A percentile compares a stretch with the other conserved stretches of the same genome.
Conservation (phyloP, 2,329 filamentous ascomycete genomes). For the Colletotrichum filicis region DNA sequence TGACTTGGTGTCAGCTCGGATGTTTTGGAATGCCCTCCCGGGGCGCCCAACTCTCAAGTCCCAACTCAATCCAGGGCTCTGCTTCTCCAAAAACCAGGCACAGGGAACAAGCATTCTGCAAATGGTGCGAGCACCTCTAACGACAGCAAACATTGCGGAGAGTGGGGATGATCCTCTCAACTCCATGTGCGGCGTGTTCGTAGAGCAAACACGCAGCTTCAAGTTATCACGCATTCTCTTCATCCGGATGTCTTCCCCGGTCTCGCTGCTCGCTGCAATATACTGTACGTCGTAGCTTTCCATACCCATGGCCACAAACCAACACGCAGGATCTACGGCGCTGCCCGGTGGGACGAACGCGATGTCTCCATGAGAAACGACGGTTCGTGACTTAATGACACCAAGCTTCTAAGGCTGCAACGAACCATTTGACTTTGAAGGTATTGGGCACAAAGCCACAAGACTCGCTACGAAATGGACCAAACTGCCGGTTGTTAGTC, state of each 20-base stretch:
- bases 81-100: constrained; percentile 23
- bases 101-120: constrained; percentile 25
- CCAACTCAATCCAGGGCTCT: constrained; percentile 14
- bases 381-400: neutral
- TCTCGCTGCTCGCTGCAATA: neutral
- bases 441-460: neutral
- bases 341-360: neutral
- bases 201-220: constrained; percentile 11
- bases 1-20: constrained; percentile 9
- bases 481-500: neutral
- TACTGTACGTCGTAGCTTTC: neutral
- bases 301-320: neutral
- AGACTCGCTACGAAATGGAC: neutral
- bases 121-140: neutral
- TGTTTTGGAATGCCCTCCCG: constrained; percentile 16
- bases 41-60: neutral
- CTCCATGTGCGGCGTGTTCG: neutral
- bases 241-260: constrained; percentile 12
- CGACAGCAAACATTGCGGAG: constrained; percentile 21
- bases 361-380: neutral
- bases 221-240: neutral
- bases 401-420: neutral
- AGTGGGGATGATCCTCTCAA: constrained; percentile 16
- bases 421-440: neutral
- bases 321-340: constrained; percentile 16